Conservation (phyloP, 1,139 yeast genomes). For the Yamadazyma diddensiae region DNA sequence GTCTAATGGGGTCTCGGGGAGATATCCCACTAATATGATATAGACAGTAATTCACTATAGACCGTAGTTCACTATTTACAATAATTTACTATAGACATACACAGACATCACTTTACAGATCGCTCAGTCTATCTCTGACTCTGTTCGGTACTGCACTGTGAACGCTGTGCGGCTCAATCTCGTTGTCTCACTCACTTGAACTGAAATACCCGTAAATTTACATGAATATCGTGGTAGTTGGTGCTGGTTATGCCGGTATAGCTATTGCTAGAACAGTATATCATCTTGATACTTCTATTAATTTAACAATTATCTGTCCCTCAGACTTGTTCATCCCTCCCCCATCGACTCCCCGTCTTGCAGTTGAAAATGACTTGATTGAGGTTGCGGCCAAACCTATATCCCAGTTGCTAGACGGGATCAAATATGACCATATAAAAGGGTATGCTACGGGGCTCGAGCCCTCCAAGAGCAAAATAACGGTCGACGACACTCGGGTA, state of each 20-base stretch:
- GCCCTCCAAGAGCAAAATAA: slow-evolving; percentile 11
- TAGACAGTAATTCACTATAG: too few relatives aligned
- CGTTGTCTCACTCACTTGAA: too few relatives aligned
- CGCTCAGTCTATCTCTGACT: too few relatives aligned
- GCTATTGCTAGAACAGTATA: slow-evolving; percentile 16
- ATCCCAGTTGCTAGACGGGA: slow-evolving; percentile 6
- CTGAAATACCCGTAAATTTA: too few relatives aligned
- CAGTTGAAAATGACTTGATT: slow-evolving; percentile 19
- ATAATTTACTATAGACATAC: too few relatives aligned
- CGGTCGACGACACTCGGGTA: slow-evolving; percentile 10
- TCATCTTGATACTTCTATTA: slow-evolving; percentile 5
- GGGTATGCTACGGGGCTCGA: slow-evolving; percentile 20
- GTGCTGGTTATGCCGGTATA: slow-evolving; percentile 33
- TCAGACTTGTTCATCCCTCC: slow-evolving; percentile 18
- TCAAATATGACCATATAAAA: slow-evolving; percentile 10
- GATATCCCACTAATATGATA: too few relatives aligned
- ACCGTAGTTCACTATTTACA: too few relatives aligned
- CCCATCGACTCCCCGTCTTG: slow-evolving; percentile 23
- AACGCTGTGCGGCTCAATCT: too few relatives aligned
- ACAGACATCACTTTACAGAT: too few relatives aligned
- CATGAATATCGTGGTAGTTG: slow-evolving; percentile 36
- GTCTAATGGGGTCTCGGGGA: too few relatives aligned
- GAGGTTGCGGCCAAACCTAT: slow-evolving; percentile 16
- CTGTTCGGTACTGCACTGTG: too few relatives aligned
- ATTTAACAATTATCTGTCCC: slow-evolving; percentile 16